Percentiles rank a stretch among this genome's conserved stretches.
Evolutionary conservation across 768 basidiomycete species (phyloP).

Genomic region (Russula sp.): DNA sequence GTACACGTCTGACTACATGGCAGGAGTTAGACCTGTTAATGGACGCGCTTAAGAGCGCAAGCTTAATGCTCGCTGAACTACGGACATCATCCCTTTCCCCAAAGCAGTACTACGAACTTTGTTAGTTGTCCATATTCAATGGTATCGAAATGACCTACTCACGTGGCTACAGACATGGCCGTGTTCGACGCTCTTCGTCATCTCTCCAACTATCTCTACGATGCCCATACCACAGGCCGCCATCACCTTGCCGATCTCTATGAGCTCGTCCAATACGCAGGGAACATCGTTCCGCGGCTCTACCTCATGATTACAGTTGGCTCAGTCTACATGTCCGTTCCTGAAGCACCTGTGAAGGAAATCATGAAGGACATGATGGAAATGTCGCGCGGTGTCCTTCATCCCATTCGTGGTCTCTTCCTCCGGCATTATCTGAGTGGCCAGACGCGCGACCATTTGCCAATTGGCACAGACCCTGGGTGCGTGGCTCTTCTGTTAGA

Average conservation of each 20-base stretch:
- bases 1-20: neutral
- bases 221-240: constrained; percentile 85
- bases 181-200: constrained; percentile 96
- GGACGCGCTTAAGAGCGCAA: constrained; percentile 97
- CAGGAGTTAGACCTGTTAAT: constrained; percentile 95
- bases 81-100: constrained; percentile 90
- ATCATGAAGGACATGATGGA: constrained; percentile 99
- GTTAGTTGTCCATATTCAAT: constrained; percentile 42
- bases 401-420: constrained; percentile 96
- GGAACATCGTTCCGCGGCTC: constrained; percentile 89
- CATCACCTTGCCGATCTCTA: constrained; percentile 98
- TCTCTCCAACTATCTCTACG: constrained; percentile 93
- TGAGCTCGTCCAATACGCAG: constrained; percentile 99
- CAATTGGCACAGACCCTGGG: constrained; percentile 82
- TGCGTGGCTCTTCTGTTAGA: constrained; percentile 31
- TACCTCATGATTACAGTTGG: constrained; percentile 99
- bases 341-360: constrained; percentile 96
- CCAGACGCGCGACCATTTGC: constrained; percentile 94
- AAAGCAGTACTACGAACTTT: constrained; percentile 98
- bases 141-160: neutral
- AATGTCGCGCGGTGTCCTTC: constrained; percentile 95
- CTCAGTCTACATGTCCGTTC: constrained; percentile 97
- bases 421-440: constrained; percentile 95
- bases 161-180: constrained; percentile 76
- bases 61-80: constrained; percentile 94